Evolutionary conservation across 768 basidiomycete genomes (phyloP).

Genomic region (Chalciporus piperatus): DNA sequence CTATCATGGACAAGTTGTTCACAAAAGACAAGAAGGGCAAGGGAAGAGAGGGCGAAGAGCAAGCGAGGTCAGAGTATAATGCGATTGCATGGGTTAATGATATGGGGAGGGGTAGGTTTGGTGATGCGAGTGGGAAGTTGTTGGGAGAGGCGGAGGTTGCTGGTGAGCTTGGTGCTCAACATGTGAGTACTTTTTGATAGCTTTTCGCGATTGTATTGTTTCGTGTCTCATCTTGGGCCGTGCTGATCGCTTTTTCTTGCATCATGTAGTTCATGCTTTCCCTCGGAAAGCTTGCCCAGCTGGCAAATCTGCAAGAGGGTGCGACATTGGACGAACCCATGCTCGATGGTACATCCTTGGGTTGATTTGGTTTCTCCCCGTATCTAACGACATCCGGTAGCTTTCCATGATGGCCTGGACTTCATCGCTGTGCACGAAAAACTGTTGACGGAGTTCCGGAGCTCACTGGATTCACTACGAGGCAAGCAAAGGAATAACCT

Average conservation of each 20-base stretch:
- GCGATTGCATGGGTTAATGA: slow-evolving; percentile 87
- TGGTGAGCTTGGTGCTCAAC: slow-evolving; percentile 63
- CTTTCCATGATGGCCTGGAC: slow-evolving; percentile 84
- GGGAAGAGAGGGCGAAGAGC: slow-evolving; percentile 28
- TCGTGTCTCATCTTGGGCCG: background rate
- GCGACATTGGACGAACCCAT: slow-evolving; percentile 44
- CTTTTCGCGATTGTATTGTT: background rate
- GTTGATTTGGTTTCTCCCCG: background rate
- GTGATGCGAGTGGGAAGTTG: slow-evolving; percentile 61
- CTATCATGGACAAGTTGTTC: slow-evolving; percentile 74
- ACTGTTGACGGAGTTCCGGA: slow-evolving; percentile 60
- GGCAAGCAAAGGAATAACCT: slow-evolving; percentile 56
- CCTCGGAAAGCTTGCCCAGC: slow-evolving; percentile 81
- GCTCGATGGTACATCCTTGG: slow-evolving; percentile 48
- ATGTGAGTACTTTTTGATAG: slow-evolving; percentile 51
- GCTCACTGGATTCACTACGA: slow-evolving; percentile 45
- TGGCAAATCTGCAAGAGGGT: slow-evolving; percentile 57
- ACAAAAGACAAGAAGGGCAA: slow-evolving; percentile 22
- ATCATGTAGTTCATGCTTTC: slow-evolving; percentile 76
- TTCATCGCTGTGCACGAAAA: slow-evolving; percentile 81
- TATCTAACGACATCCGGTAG: slow-evolving; percentile 37
- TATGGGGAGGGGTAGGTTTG: slow-evolving; percentile 65
- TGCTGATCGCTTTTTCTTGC: slow-evolving; percentile 6
- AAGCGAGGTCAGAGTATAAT: slow-evolving; percentile 43
- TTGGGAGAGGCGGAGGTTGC: slow-evolving; percentile 58